Base-by-base conservation (phyloP, 1,139 yeast species). In the Candida pseudocylindracea region DNA sequence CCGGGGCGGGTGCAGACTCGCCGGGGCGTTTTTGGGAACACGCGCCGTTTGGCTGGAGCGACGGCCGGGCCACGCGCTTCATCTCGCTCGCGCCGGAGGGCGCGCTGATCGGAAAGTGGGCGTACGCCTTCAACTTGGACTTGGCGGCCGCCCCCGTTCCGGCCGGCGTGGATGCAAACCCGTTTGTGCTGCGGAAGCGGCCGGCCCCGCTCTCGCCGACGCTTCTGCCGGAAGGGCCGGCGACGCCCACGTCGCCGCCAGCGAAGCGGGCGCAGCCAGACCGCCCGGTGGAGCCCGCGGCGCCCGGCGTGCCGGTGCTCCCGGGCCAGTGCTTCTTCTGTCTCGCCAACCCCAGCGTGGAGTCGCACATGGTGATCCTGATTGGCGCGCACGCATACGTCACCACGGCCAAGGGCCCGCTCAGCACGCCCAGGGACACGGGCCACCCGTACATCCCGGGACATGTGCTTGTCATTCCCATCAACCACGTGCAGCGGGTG, bases 341-440 rank as follows among this genome's bases (percentile, higher is more conserved):
- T 46, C 60, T 83, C 20, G 70, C 91, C 2, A 80, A 80, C 43
- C 80, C 93, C 0, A 64, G 70, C 12, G 63, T 79, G 5, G 91
- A 76, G 41, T 61, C 78, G 3, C 92, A 81, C 47, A 69, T 85
- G 74, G 67, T 85, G 26, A 63, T 80, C 1, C 67, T 91, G 0
- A 73, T 85, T 35, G 88, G 80, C 1, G 61, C 63, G 8, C 55
- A 59, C 30, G 53, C 71, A 1, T 85, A 81, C 45, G 36, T 83
- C 37, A 76, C 95, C 0, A 60, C 74, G 11, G 93, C 94, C 1
- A 81, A 79, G 44, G 96, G 96, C 0, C 95, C 95, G 0, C 51
- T 85, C 26, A 15, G 20, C 20, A 6, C 6, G 20, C 20, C 6
- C 6, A 15, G 6, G 20, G 20, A 15, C 20, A 15, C 20, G 6